phyloP scores from a whole-genome alignment of 495 filamentous ascomycete species.

The Penicillium alfredii region DNA sequence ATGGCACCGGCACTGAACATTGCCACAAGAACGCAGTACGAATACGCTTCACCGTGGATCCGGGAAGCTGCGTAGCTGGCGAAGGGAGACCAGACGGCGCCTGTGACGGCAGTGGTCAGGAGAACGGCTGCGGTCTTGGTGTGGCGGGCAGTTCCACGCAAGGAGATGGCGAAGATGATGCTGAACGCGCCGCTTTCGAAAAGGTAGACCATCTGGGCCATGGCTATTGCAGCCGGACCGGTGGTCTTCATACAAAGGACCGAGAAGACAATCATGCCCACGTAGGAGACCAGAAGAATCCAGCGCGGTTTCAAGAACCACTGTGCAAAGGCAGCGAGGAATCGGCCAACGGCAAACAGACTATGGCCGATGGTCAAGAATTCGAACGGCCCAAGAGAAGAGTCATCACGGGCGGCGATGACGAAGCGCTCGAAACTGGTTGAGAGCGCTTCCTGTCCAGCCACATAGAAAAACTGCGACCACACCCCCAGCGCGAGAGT shows the following conservation, averaged over 20 bases:
- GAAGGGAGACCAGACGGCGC: constrained; percentile 52
- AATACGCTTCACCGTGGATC: constrained; percentile 37
- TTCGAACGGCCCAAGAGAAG: constrained; percentile 32
- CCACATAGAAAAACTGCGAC: constrained; percentile 61
- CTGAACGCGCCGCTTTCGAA: constrained; percentile 59
- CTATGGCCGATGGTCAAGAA: constrained; percentile 51
- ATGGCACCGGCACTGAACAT: constrained; percentile 50
- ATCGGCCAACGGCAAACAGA: constrained; percentile 58
- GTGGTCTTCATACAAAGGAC: constrained; percentile 49
- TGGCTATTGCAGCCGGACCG: constrained; percentile 41
- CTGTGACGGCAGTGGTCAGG: constrained; percentile 50
- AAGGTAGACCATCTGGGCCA: constrained; percentile 52
- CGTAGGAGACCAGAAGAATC: constrained; percentile 52
- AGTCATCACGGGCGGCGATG: constrained; percentile 21
- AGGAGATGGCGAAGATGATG: constrained; percentile 53
- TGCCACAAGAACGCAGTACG: constrained; percentile 53
- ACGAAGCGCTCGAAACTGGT: constrained; percentile 42
- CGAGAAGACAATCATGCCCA: constrained; percentile 50
- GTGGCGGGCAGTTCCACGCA: constrained; percentile 55
- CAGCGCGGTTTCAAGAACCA: constrained; percentile 56
- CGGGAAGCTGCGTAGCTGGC: constrained; percentile 45
- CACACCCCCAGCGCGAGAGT: constrained; percentile 52
- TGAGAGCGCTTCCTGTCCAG: constrained; percentile 56
- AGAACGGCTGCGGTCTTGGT: constrained; percentile 53
- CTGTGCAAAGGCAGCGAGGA: constrained; percentile 50